These are phyloP conservation scores for Trichoderma brevicompactum DNA, from an alignment of 2,329 filamentous ascomycete species.

Conservation along the genomic window DNA sequence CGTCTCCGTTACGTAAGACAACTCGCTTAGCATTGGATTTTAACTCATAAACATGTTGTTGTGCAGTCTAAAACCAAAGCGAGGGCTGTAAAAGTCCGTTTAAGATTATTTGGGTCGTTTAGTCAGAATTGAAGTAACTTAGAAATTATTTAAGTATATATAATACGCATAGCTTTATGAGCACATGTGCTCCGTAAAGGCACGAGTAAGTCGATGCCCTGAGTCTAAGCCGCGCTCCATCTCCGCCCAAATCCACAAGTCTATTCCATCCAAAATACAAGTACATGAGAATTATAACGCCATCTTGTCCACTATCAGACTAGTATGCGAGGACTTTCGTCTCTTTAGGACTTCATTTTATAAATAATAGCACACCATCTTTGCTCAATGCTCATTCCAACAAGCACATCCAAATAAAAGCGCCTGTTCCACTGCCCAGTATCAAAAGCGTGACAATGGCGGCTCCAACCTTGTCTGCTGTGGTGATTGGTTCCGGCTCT, in stretches of 20 bases:
- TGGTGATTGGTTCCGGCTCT: slow-evolving; percentile 43
- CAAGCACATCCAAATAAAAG: slow-evolving; percentile 58
- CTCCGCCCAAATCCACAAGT: too few relatives aligned
- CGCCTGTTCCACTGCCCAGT: slow-evolving; percentile 46
- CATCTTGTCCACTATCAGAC: not conserved
- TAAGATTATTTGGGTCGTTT: not conserved
- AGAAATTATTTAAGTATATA: not conserved
- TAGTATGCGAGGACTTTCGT: not conserved
- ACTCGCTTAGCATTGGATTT: not conserved
- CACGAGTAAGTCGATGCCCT: too few relatives aligned
- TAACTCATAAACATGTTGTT: too few relatives aligned
- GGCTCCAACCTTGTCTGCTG: slow-evolving; percentile 53
- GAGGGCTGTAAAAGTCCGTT: too few relatives aligned
- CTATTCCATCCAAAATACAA: not conserved
- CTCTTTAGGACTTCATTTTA: not conserved
- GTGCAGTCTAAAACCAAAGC: too few relatives aligned
- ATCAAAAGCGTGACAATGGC: slow-evolving; percentile 54
- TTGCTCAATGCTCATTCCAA: slow-evolving; percentile 34
- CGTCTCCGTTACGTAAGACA: not conserved
- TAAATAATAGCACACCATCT: not conserved
- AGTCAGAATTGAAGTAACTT: not conserved
- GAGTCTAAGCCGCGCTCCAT: too few relatives aligned
- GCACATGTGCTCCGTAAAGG: too few relatives aligned
- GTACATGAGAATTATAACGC: not conserved
- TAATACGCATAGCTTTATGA: not conserved